Evolutionary conservation across 2,329 filamentous ascomycete species (phyloP), one percentile per base, ranked within the genome.

Genomic region (Bertia moriformis): DNA sequence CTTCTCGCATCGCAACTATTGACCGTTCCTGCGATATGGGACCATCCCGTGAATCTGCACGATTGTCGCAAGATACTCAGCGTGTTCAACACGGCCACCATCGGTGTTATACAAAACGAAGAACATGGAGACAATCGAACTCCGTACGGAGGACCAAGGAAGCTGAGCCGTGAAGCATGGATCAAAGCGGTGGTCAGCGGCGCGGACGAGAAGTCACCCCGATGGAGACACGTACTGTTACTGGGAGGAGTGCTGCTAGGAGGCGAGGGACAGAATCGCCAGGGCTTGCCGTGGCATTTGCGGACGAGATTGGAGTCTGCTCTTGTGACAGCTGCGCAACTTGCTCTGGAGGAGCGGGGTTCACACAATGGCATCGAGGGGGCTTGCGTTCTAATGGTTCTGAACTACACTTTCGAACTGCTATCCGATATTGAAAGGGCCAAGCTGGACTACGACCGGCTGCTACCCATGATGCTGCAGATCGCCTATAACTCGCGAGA

Each of bases 221-320:
- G 77, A 54, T 83, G 78, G 78, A 71, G 77, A 49, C 80, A 84
- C 59, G 48, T 76, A 17, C 58, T 83, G 12, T 60, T 78, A 1
- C 64, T 84, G 2, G 72, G 69, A 0, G 79, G 78, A 24, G 52
- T 83, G 39, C 60, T 81, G 27, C 60, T 43, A 56, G 77, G 76
- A 3, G 76, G 79, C 43, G 72, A 71, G 43, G 59, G 64, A 1
- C 64, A 69, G 47, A 66, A 73, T 37, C 55, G 73, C 40, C 63
- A 67, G 43, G 79, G 43, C 67, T 48, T 77, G 14, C 65, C 71
- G 1, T 58, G 57, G 14, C 57, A 60, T 38, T 60, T 80, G 48
- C 62, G 70, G 38, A 63, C 55, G 36, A 75, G 66, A 46, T 54
- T 83, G 0, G 75, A 81, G 47, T 61, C 58, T 7, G 77, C 74